Percentiles rank a stretch among this genome's conserved stretches.
phyloP scores from a whole-genome alignment of 108 stramenopile genomes.

The Cyclotella kingstonii region DNA sequence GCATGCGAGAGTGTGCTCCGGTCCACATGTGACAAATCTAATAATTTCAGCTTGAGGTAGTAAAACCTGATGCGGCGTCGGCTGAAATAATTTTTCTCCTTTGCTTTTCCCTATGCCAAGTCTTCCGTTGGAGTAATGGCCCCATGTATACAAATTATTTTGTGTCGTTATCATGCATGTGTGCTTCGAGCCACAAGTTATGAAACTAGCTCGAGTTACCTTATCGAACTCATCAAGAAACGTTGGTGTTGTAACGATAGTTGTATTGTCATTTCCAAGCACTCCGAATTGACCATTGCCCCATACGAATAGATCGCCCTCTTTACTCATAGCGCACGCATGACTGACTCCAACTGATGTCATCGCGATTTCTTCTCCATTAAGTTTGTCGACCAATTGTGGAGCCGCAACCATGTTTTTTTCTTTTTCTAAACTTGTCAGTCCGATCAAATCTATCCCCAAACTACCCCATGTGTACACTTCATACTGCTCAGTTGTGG shows the following conservation, averaged over 20 bases:
- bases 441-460: slow-evolving; percentile 53
- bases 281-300: slow-evolving; percentile 58
- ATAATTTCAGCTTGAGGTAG: slow-evolving; percentile 42
- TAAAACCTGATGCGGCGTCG: slow-evolving; percentile 38
- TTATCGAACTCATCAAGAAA: slow-evolving; percentile 32
- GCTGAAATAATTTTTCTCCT: slow-evolving; percentile 37
- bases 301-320: slow-evolving; percentile 62
- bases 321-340: slow-evolving; percentile 42
- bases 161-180: slow-evolving; percentile 33
- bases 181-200: slow-evolving; percentile 50
- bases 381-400: slow-evolving; percentile 49
- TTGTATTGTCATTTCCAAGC: slow-evolving; percentile 43
- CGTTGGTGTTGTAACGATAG: slow-evolving; percentile 17
- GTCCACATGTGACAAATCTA: slow-evolving; percentile 59
- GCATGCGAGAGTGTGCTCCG: slow-evolving; percentile 55
- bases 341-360: slow-evolving; percentile 57
- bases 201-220: slow-evolving; percentile 27
- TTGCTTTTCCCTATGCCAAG: slow-evolving; percentile 40
- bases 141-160: slow-evolving; percentile 46
- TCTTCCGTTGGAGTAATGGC: slow-evolving; percentile 53
- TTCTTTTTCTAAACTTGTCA: slow-evolving; percentile 14
- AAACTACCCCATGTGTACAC: slow-evolving; percentile 73
- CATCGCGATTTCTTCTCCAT: slow-evolving; percentile 63
- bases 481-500: slow-evolving; percentile 67
- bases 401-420: slow-evolving; percentile 39